Base-by-base conservation (phyloP, 2,329 filamentous ascomycete species). In the Epichloe gansuensis region DNA sequence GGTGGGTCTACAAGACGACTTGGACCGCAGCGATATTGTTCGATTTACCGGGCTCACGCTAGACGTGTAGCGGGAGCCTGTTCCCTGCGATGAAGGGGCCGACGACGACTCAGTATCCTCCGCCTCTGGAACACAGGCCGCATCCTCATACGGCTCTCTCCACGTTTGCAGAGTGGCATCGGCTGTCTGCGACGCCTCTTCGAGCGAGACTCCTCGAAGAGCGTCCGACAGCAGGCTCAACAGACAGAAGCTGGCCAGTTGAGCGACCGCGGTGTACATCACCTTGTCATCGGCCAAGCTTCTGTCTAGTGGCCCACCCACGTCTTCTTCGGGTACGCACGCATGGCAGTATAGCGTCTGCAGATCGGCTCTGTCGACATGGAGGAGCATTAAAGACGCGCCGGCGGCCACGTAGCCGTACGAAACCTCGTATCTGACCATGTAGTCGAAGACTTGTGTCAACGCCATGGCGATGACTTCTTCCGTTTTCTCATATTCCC, bases 391-490 rank as follows among this genome's bases (percentile, higher is more conserved):
- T 25, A 58, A 54, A 11, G 58, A 58, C 53, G 60, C 52, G 43
- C 61, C 60, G 35, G 58, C 58, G 52, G 56, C 49, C 8, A 65
- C 34, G 51, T 61, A 58, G 54, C 60, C 57, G 49, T 61, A 65
- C 46, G 55, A 49, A 35, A 63, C 46, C 39, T 51, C 56, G 40
- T 50, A 51, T 34, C 17, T 3, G 15, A 61, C 38, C 57, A 61
- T 61, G n/a, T 56, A 57, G 47, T 61, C 43, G 34, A 57, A 61
- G 27, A 56, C 52, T 45, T 60, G 54, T 47, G 54, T 56, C 36
- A 59, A 49, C 21, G 53, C 54, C 54, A 57, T 58, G 47, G 57
- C 57, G 52, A 58, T 48, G 36, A 13, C 4, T 39, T 39, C 36
- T 39, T 39, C 36, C 3, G 12, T 1, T 13, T 13, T 13, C 12